Percentiles rank a stretch among this genome's conserved stretches.
These are phyloP conservation scores for Suillus cothurnatus DNA, from an alignment of 768 basidiomycete species.

Conservation along the genomic window DNA sequence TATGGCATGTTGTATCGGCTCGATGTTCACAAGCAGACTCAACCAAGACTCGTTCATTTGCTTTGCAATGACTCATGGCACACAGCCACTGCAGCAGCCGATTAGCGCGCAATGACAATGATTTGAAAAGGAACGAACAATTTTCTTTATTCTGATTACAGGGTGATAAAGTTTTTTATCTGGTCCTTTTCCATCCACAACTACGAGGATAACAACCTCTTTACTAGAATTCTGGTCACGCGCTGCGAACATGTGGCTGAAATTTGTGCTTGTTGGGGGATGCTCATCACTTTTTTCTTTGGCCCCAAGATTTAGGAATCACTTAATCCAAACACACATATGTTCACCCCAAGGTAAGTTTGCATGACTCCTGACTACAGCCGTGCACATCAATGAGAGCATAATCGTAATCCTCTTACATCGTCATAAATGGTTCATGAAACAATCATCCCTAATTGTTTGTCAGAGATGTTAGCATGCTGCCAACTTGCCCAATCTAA, in stretches of 20 bases:
- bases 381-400: neutral
- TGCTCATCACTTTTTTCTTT: too few species aligned
- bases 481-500: slow-evolving; percentile 59
- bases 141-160: neutral
- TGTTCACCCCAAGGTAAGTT: neutral
- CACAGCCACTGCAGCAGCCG: neutral
- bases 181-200: neutral
- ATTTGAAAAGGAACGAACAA: neutral
- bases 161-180: neutral
- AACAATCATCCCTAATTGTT: slow-evolving; percentile 68
- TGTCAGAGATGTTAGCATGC: slow-evolving; percentile 81
- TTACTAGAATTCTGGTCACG: neutral
- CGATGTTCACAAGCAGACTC: neutral
- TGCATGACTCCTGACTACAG: neutral
- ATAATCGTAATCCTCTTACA: slow-evolving; percentile 56
- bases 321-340: neutral
- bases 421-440: slow-evolving; percentile 65
- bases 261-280: neutral
- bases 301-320: neutral
- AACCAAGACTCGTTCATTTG: neutral
- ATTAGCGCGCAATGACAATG: neutral
- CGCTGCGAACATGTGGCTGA: neutral
- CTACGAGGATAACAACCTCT: neutral
- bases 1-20: neutral
- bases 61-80: too few species aligned